These are phyloP conservation scores for Beauveria scarabaeidicola DNA, from an alignment of 2,329 filamentous ascomycete genomes.

Conservation along the genomic window DNA sequence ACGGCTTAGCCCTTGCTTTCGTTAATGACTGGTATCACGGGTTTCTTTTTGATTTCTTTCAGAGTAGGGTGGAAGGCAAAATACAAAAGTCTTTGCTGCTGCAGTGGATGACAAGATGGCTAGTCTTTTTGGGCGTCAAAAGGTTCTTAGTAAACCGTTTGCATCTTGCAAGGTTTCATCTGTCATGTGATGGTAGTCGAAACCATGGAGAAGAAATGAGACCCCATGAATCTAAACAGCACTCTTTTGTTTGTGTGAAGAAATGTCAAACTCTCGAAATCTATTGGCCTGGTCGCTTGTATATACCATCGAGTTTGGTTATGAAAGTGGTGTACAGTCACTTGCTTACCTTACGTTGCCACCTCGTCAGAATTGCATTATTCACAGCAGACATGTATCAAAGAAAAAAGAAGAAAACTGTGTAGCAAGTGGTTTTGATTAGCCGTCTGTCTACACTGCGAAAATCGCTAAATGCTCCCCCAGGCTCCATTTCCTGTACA, in stretches of 20 bases:
- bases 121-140: conserved; percentile 31
- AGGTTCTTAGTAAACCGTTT: conserved; percentile 27
- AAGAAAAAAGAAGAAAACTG: not conserved
- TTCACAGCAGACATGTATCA: not conserved
- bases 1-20: not conserved
- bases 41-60: not conserved
- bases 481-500: not conserved
- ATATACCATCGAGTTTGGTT: too few relatives aligned
- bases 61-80: conserved; percentile 12
- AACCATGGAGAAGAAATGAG: conserved; percentile 29
- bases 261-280: too few relatives aligned
- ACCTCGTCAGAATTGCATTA: not conserved
- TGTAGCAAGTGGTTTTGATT: not conserved
- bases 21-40: conserved; percentile 8
- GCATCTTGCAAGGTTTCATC: conserved; percentile 32
- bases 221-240: conserved; percentile 20
- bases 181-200: conserved; percentile 30
- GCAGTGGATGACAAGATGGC: conserved; percentile 10
- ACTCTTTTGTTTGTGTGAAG: not conserved
- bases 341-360: not conserved
- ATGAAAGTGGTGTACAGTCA: not conserved
- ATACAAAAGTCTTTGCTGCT: conserved; percentile 2
- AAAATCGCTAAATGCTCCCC: not conserved
- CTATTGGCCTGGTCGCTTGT: not conserved
- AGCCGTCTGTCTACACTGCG: conserved; percentile 2